Conservation (phyloP, 2,329 filamentous ascomycete species). For the Knoxdaviesia proteae region DNA sequence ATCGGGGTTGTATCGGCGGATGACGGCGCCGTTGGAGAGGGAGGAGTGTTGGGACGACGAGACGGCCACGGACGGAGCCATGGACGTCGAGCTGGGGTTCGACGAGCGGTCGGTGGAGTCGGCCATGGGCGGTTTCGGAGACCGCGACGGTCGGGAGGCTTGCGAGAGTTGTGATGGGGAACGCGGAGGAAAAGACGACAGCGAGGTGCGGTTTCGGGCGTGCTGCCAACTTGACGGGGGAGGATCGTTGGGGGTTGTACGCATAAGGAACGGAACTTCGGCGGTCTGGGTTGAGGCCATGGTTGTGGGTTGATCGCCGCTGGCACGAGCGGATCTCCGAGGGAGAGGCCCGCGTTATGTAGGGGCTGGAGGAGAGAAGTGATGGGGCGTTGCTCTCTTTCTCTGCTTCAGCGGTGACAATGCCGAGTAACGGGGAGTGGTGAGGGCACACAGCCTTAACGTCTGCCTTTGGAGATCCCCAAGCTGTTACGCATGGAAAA, state of each 20-base stretch:
- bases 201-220: constrained; percentile 25
- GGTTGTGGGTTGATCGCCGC: neutral
- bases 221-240: constrained; percentile 7
- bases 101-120: constrained; percentile 22
- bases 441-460: no score
- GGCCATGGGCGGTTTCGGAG: constrained; percentile 28
- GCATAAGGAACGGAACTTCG: constrained; percentile 18
- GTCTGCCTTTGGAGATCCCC: no score
- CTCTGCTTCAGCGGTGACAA: no score
- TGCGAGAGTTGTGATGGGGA: constrained; percentile 37
- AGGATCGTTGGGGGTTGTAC: constrained; percentile 15
- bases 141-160: constrained; percentile 29
- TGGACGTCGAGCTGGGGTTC: constrained; percentile 37
- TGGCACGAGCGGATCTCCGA: neutral
- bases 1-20: constrained; percentile 27
- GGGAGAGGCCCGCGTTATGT: neutral
- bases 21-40: constrained; percentile 19
- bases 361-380: neutral
- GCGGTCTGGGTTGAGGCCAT: constrained; percentile 21
- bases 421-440: no score
- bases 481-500: no score
- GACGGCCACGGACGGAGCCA: constrained; percentile 33
- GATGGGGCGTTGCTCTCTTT: no score
- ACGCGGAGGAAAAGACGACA: constrained; percentile 41
- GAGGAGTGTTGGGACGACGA: constrained; percentile 42